phyloP scores from a whole-genome alignment of 2,329 filamentous ascomycete genomes.

The Ceratocystis cubensis region DNA sequence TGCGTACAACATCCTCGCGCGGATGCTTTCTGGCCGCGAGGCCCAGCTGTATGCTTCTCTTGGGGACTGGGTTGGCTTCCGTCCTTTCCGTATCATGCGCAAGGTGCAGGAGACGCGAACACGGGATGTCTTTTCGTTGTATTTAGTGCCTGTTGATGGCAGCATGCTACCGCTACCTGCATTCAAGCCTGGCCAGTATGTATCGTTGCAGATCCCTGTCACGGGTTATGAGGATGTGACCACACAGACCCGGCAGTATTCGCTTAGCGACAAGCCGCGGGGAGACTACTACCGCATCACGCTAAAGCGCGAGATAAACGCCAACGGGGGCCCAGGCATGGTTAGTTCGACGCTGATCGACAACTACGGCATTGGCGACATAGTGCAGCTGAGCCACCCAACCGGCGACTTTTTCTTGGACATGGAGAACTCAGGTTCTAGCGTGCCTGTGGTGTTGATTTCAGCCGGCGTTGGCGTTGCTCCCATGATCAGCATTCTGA shows the following conservation, averaged over 20 bases:
- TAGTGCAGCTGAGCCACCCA: constrained; percentile 43
- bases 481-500: constrained; percentile 53
- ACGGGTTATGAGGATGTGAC: constrained; percentile 37
- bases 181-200: constrained; percentile 61
- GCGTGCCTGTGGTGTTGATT: constrained; percentile 49
- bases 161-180: constrained; percentile 35
- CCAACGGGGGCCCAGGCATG: constrained; percentile 33
- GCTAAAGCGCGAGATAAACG: constrained; percentile 52
- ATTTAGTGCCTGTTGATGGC: constrained; percentile 51
- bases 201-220: constrained; percentile 51
- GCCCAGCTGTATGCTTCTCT: constrained; percentile 43
- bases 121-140: constrained; percentile 52
- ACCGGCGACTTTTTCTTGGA: constrained; percentile 52
- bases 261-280: constrained; percentile 46
- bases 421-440: constrained; percentile 28
- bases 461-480: constrained; percentile 59
- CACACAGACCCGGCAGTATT: constrained; percentile 63
- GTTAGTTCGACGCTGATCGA: constrained; percentile 43
- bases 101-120: constrained; percentile 46
- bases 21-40: constrained; percentile 57
- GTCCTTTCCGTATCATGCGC: constrained; percentile 42
- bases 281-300: constrained; percentile 56
- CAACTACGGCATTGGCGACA: constrained; percentile 37
- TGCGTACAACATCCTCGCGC: constrained; percentile 59
- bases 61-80: constrained; percentile 35